Evolutionary conservation across 139 green algal genomes (phyloP).

Genomic region (Chlamydomonas sp.): DNA sequence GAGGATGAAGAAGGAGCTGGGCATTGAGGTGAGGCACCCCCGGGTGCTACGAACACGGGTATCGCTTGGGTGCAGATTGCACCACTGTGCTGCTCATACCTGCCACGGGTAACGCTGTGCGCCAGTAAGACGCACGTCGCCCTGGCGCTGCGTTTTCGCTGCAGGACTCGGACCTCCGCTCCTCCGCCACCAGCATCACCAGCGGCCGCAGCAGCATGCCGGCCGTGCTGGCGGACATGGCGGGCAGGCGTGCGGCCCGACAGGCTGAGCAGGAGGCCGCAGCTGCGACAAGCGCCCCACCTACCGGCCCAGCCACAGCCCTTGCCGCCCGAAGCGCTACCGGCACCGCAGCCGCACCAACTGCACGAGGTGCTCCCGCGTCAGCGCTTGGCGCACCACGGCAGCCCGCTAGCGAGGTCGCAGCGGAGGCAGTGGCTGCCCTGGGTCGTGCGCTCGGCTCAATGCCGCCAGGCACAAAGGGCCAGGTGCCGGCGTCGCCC

Average conservation of each 20-base stretch:
- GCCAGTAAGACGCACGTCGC: background rate
- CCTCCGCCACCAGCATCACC: slow-evolving; percentile 22
- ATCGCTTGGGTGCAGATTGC: background rate
- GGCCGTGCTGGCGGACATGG: background rate
- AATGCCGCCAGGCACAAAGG: no score
- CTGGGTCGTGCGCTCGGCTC: no score
- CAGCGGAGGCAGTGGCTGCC: background rate
- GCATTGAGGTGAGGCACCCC: background rate
- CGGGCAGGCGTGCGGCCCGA: background rate
- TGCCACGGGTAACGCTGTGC: background rate
- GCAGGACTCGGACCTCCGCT: slow-evolving; percentile 26
- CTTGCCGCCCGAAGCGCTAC: no score
- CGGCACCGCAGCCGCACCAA: no score
- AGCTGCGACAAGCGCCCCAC: no score
- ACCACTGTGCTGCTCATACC: background rate
- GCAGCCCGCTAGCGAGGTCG: no score
- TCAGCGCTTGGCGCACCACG: background rate
- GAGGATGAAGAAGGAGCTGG: slow-evolving; percentile 15
- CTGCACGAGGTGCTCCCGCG: no score
- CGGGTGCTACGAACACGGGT: background rate
- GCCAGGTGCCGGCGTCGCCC: no score
- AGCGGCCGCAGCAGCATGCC: slow-evolving; percentile 13
- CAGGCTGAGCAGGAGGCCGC: background rate
- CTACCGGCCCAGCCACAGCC: no score
- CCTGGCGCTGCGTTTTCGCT: background rate